A percentile compares a stretch with the other conserved stretches of the same genome.
Conservation (phyloP, 2,329 filamentous ascomycete genomes). For the Beauveria varroae region DNA sequence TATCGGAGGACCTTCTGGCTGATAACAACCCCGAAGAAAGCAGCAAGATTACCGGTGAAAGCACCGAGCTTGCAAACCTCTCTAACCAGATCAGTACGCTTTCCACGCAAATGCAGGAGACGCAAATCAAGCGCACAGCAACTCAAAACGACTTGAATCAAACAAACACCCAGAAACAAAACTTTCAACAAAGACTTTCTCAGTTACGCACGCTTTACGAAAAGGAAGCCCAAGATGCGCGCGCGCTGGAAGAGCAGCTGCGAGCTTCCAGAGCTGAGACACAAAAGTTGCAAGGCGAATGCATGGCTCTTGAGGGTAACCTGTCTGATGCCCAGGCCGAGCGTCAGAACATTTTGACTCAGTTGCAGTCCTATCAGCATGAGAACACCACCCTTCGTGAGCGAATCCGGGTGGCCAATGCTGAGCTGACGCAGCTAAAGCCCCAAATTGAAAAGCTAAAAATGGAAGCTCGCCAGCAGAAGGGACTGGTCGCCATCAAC, state of each 20-base stretch:
- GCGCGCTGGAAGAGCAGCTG: conserved; percentile 76
- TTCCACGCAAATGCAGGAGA: conserved; percentile 88
- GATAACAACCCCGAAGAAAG: conserved; percentile 84
- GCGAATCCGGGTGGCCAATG: conserved; percentile 74
- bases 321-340: conserved; percentile 77
- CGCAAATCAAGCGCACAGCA: conserved; percentile 71
- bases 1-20: conserved; percentile 78
- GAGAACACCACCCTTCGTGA: conserved; percentile 85
- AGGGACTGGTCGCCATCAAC: conserved; percentile 93
- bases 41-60: conserved; percentile 82
- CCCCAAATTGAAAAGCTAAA: conserved; percentile 90
- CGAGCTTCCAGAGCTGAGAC: conserved; percentile 70
- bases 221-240: conserved; percentile 83
- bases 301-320: conserved; percentile 72
- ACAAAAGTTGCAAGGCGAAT: conserved; percentile 74
- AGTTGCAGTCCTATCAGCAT: conserved; percentile 77
- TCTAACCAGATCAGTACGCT: conserved; percentile 91
- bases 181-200: conserved; percentile 81
- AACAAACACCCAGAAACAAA: conserved; percentile 78
- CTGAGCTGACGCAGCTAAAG: conserved; percentile 75
- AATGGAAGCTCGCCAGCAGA: conserved; percentile 87
- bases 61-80: conserved; percentile 86
- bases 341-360: conserved; percentile 65
- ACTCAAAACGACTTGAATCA: conserved; percentile 79
- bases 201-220: conserved; percentile 87